Conservation (phyloP, 2,329 filamentous ascomycete species). For the Apiospora phragmitis region DNA sequence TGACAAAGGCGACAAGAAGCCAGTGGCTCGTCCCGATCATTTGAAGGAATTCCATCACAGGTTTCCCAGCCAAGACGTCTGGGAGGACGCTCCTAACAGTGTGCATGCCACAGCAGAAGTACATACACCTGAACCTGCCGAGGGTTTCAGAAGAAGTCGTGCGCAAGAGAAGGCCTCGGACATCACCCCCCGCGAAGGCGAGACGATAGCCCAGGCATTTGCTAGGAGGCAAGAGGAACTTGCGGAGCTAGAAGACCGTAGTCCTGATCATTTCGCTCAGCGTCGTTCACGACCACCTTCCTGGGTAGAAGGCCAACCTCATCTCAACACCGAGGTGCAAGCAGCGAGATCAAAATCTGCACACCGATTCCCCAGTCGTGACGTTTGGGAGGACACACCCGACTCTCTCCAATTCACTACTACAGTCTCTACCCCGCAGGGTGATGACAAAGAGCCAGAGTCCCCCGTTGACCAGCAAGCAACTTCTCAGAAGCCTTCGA, state of each 20-base stretch:
- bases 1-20: conserved; percentile 47
- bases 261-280: conserved; percentile 53
- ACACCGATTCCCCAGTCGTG: conserved; percentile 83
- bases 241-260: conserved; percentile 55
- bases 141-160: conserved; percentile 25
- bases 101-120: conserved; percentile 79
- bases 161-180: conserved; percentile 36
- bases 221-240: conserved; percentile 66
- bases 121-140: conserved; percentile 70
- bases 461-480: conserved; percentile 32
- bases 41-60: conserved; percentile 60
- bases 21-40: conserved; percentile 42
- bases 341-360: conserved; percentile 54
- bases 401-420: conserved; percentile 80
- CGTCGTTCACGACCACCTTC: conserved; percentile 48
- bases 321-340: conserved; percentile 49
- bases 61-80: conserved; percentile 94
- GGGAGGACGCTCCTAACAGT: conserved; percentile 93
- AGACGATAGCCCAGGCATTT: conserved; percentile 65
- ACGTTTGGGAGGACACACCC: conserved; percentile 93
- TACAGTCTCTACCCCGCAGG: conserved; percentile 60
- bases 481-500: conserved; percentile 54
- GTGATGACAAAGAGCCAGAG: conserved; percentile 43
- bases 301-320: conserved; percentile 49
- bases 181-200: conserved; percentile 39